A percentile compares a stretch with the other conserved stretches of the same genome.
Evolutionary conservation across 148 eudicot species (phyloP).

Genomic region (Drosera capensis): DNA sequence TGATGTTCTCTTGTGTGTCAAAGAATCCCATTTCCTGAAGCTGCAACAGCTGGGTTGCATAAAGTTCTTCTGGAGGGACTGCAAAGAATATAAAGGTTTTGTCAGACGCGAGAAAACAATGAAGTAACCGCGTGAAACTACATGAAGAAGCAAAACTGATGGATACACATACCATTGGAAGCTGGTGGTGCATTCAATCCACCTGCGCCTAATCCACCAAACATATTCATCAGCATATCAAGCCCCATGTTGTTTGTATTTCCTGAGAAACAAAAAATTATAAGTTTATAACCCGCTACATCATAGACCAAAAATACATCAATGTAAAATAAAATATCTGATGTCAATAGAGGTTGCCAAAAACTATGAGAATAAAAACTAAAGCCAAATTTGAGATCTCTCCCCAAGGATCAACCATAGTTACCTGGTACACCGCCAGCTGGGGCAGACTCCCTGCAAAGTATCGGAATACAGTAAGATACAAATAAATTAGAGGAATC

Average conservation of each 20-base stretch:
- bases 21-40: slow-evolving; percentile 98
- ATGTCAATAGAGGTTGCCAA: not conserved
- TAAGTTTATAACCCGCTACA: not conserved
- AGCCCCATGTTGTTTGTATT: slow-evolving; percentile 42
- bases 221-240: slow-evolving; percentile 80
- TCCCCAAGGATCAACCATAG: not conserved
- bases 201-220: slow-evolving; percentile 85
- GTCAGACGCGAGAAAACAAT: not conserved
- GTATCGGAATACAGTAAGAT: slow-evolving; percentile 1
- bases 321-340: not conserved
- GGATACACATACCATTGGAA: slow-evolving; percentile 42
- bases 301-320: not conserved
- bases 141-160: not conserved
- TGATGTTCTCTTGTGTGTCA: slow-evolving; percentile 73
- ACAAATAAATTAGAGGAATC: not conserved
- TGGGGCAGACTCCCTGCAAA: slow-evolving; percentile 51
- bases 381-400: too few relatives aligned
- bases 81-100: not conserved
- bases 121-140: not conserved
- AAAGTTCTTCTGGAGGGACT: slow-evolving; percentile 95
- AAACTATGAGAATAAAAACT: not conserved
- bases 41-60: slow-evolving; percentile 81
- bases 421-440: slow-evolving; percentile 58
- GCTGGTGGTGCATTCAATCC: slow-evolving; percentile 42
- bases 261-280: slow-evolving; percentile 19